These are phyloP conservation scores for Cladophialophora immunda DNA, from an alignment of 2,329 filamentous ascomycete genomes.

Conservation along the genomic window DNA sequence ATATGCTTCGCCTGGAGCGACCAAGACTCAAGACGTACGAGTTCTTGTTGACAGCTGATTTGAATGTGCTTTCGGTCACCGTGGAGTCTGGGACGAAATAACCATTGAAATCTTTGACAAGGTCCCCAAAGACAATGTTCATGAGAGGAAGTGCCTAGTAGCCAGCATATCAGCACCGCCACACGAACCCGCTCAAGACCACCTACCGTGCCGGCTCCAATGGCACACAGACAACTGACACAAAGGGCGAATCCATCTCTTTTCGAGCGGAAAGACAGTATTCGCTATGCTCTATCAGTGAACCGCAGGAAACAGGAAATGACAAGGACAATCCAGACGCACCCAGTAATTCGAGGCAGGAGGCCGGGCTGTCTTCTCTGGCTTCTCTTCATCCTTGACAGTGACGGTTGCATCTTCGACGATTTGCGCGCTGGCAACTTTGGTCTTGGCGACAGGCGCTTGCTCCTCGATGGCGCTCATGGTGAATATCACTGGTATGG, in stretches of 20 bases:
- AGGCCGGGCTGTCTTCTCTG: slow-evolving; percentile 35
- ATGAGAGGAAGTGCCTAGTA: slow-evolving; percentile 52
- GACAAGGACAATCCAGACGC: slow-evolving; percentile 12
- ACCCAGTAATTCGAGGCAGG: slow-evolving; percentile 42
- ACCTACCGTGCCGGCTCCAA: slow-evolving; percentile 38
- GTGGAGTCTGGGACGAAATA: slow-evolving; percentile 60
- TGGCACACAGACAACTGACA: slow-evolving; percentile 33
- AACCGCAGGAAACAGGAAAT: background rate
- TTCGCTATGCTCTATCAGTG: slow-evolving; percentile 36
- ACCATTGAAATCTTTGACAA: slow-evolving; percentile 64
- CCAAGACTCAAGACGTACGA: slow-evolving; percentile 40
- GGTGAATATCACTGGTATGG: background rate
- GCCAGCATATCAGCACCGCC: slow-evolving; percentile 7
- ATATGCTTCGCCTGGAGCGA: background rate
- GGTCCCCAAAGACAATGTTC: slow-evolving; percentile 66
- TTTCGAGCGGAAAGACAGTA: slow-evolving; percentile 40
- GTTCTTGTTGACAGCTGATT: slow-evolving; percentile 58
- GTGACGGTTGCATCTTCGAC: slow-evolving; percentile 20
- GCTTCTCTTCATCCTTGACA: slow-evolving; percentile 26
- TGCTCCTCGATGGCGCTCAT: slow-evolving; percentile 24
- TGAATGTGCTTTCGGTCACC: slow-evolving; percentile 59
- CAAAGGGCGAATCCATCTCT: slow-evolving; percentile 36
- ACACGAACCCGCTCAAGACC: background rate
- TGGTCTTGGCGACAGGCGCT: slow-evolving; percentile 20
- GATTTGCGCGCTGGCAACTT: slow-evolving; percentile 11